A percentile compares a stretch with the other conserved stretches of the same genome.
Evolutionary conservation across 805 yeast species (phyloP).

Genomic region (Ogataea naganishii): DNA sequence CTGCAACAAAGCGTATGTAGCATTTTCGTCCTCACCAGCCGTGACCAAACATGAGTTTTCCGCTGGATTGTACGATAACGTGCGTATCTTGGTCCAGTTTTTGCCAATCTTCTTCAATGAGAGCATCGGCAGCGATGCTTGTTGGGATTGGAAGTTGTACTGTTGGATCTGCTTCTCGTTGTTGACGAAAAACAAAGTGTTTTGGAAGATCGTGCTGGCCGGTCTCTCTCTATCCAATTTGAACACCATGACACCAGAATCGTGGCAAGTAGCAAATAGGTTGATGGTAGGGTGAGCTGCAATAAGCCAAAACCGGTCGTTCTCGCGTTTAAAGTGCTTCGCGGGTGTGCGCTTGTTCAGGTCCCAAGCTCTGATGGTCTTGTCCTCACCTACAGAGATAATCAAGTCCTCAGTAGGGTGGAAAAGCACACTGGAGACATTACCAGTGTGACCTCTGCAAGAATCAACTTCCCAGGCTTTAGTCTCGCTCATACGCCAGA

Average conservation of each 20-base stretch:
- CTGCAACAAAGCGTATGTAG: conserved; percentile 62
- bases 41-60: conserved; percentile 82
- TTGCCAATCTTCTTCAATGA: conserved; percentile 80
- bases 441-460: conserved; percentile 95
- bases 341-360: conserved; percentile 88
- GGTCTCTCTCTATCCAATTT: conserved; percentile 97
- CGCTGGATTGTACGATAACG: conserved; percentile 84
- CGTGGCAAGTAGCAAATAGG: conserved; percentile 94
- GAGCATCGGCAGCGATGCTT: conserved; percentile 66
- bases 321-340: conserved; percentile 87
- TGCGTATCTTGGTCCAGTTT: conserved; percentile 78
- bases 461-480: conserved; percentile 99
- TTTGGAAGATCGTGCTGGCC: conserved; percentile 67
- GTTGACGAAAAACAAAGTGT: conserved; percentile 67
- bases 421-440: conserved; percentile 81
- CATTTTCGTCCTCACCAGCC: conserved; percentile 60
- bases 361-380: conserved; percentile 95
- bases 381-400: conserved; percentile 91
- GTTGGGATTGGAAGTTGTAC: conserved; percentile 59
- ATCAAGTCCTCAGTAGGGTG: conserved; percentile 92
- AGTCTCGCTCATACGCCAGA: conserved; percentile 96
- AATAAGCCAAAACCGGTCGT: conserved; percentile 90
- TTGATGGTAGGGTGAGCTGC: conserved; percentile 86
- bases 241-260: conserved; percentile 96
- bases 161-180: conserved; percentile 80